Conservation (phyloP, 2,329 filamentous ascomycete species). For the Lasiodiplodia gonubiensis region DNA sequence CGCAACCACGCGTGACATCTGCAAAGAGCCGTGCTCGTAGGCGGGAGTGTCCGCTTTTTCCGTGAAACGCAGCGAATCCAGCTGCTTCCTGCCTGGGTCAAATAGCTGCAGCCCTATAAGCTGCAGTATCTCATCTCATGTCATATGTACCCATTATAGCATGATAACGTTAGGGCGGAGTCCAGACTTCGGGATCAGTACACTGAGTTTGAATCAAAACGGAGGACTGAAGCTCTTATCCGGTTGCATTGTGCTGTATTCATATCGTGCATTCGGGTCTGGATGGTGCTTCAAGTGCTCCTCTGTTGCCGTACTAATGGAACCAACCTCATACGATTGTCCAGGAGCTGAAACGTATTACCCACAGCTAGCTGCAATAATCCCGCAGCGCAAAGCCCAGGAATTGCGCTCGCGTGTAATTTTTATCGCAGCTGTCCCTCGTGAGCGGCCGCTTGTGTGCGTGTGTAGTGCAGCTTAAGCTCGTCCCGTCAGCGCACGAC, state of each 20-base stretch:
- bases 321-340: neutral
- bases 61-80: slow-evolving; percentile 17
- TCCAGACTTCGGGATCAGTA: neutral
- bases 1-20: neutral
- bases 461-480: neutral
- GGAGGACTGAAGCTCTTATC: too few species aligned
- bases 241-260: too few species aligned
- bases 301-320: too few species aligned
- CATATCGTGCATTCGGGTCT: too few species aligned
- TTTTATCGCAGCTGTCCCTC: neutral
- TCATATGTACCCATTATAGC: neutral
- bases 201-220: too few species aligned
- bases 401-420: neutral
- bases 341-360: neutral
- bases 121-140: slow-evolving; percentile 7
- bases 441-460: neutral
- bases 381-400: neutral
- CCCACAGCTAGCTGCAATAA: neutral
- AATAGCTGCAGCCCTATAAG: slow-evolving; percentile 21
- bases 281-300: too few species aligned
- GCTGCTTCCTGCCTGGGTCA: slow-evolving; percentile 1
- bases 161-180: neutral
- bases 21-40: neutral
- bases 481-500: neutral
- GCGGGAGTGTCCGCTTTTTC: neutral